Conservation (phyloP, 2,329 filamentous ascomycete genomes). For the Cryphonectria carpinicola region DNA sequence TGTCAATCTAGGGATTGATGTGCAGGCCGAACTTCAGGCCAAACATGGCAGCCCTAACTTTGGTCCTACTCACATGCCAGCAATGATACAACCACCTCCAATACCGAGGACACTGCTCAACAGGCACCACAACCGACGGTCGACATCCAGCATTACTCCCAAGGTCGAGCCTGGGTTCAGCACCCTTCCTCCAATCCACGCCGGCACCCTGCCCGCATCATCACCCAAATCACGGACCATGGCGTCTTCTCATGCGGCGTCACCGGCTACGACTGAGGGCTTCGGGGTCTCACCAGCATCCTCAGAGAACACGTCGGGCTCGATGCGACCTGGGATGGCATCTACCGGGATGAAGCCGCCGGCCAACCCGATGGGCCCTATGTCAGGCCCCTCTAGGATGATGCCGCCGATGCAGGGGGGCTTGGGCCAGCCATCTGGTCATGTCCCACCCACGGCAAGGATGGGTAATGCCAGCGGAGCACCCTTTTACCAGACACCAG, state of each 20-base stretch:
- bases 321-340: slow-evolving; percentile 47
- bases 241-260: slow-evolving; percentile 74
- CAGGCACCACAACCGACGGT: slow-evolving; percentile 74
- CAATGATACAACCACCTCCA: slow-evolving; percentile 72
- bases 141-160: slow-evolving; percentile 73
- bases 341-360: slow-evolving; percentile 45
- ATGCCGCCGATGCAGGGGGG: slow-evolving; percentile 31
- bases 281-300: slow-evolving; percentile 42
- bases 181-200: slow-evolving; percentile 46
- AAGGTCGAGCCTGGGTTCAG: slow-evolving; percentile 65
- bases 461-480: slow-evolving; percentile 45
- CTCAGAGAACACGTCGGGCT: slow-evolving; percentile 49
- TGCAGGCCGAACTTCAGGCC: slow-evolving; percentile 90
- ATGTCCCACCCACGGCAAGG: slow-evolving; percentile 36
- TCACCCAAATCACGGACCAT: slow-evolving; percentile 79
- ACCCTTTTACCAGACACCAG: slow-evolving; percentile 77
- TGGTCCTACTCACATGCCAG: slow-evolving; percentile 68
- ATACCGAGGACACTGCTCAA: slow-evolving; percentile 82
- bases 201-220: slow-evolving; percentile 59
- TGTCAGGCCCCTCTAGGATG: slow-evolving; percentile 41
- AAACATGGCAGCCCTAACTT: slow-evolving; percentile 88
- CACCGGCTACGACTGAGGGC: slow-evolving; percentile 55
- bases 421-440: slow-evolving; percentile 25
- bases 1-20: slow-evolving; percentile 76
- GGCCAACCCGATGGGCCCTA: slow-evolving; percentile 38